These are phyloP conservation scores for Lasiosphaeria hispida DNA, from an alignment of 495 filamentous ascomycete species.

Conservation along the genomic window DNA sequence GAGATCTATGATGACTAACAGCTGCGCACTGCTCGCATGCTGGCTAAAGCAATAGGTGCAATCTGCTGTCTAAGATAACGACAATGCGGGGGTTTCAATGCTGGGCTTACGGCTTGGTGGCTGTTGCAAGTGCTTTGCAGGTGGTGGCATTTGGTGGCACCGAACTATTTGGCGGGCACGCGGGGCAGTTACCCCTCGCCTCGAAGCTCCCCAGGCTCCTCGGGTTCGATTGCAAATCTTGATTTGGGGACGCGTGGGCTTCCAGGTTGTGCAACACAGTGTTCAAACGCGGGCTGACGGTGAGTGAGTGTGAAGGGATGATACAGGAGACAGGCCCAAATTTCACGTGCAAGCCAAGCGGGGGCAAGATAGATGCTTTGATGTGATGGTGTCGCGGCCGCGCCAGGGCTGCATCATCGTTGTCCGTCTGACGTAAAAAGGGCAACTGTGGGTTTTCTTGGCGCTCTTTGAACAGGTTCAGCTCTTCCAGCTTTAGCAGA, in stretches of 20 bases:
- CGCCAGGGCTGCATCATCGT: neutral
- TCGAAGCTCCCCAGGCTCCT: no score
- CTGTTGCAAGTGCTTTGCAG: no score
- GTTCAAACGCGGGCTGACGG: neutral
- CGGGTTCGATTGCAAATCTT: no score
- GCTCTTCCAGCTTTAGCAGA: neutral
- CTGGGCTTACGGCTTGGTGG: no score
- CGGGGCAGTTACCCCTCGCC: no score
- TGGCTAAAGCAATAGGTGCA: neutral
- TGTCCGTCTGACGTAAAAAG: conserved; percentile 2
- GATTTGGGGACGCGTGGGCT: no score
- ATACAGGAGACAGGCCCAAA: neutral
- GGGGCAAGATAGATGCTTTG: neutral
- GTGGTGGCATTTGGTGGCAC: no score
- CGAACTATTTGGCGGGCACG: no score
- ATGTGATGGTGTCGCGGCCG: neutral
- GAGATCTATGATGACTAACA: neutral
- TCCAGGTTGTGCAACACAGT: no score
- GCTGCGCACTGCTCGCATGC: neutral
- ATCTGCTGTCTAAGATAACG: no score
- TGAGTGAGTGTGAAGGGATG: neutral
- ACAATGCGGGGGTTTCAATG: no score
- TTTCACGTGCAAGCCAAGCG: neutral
- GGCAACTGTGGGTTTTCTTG: neutral
- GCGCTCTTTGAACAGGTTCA: neutral